These are phyloP conservation scores for Dictyostelium capitatum DNA, from an alignment of 78 protist species.

Conservation along the genomic window DNA sequence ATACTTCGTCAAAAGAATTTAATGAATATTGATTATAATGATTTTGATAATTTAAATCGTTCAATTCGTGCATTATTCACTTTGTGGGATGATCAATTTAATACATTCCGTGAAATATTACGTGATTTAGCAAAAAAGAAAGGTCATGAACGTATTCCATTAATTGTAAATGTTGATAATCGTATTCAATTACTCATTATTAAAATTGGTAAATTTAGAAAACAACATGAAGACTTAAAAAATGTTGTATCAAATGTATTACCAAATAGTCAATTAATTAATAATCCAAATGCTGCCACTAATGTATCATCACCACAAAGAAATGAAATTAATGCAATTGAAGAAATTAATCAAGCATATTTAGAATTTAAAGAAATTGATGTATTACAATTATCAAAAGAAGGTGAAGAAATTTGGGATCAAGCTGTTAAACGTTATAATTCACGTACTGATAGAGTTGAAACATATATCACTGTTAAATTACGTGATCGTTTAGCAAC, in stretches of 20 bases:
- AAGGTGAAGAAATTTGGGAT: slow-evolving; percentile 85
- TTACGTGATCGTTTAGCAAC: slow-evolving; percentile 92
- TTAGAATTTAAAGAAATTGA: slow-evolving; percentile 79
- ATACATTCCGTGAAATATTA: slow-evolving; percentile 34
- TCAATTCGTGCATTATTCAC: slow-evolving; percentile 53
- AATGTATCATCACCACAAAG: not conserved
- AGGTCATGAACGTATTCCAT: slow-evolving; percentile 27
- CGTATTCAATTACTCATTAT: slow-evolving; percentile 41
- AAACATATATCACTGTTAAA: slow-evolving; percentile 85
- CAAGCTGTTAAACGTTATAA: slow-evolving; percentile 81
- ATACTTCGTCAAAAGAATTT: slow-evolving; percentile 61
- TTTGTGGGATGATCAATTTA: slow-evolving; percentile 79
- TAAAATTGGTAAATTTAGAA: slow-evolving; percentile 69
- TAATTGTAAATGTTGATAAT: slow-evolving; percentile 43
- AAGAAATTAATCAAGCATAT: slow-evolving; percentile 83
- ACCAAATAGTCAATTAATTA: not conserved
- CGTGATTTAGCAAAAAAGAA: slow-evolving; percentile 78
- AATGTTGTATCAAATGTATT: slow-evolving; percentile 72
- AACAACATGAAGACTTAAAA: slow-evolving; percentile 87
- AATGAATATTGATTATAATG: slow-evolving; percentile 67
- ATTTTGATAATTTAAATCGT: slow-evolving; percentile 55
- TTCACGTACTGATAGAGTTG: slow-evolving; percentile 89
- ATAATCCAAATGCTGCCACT: not conserved
- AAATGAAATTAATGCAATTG: slow-evolving; percentile 71
- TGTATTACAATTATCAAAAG: slow-evolving; percentile 66